These are phyloP conservation scores for Ophiostoma angusticollis DNA, from an alignment of 2,329 filamentous ascomycete genomes.

Conservation along the genomic window DNA sequence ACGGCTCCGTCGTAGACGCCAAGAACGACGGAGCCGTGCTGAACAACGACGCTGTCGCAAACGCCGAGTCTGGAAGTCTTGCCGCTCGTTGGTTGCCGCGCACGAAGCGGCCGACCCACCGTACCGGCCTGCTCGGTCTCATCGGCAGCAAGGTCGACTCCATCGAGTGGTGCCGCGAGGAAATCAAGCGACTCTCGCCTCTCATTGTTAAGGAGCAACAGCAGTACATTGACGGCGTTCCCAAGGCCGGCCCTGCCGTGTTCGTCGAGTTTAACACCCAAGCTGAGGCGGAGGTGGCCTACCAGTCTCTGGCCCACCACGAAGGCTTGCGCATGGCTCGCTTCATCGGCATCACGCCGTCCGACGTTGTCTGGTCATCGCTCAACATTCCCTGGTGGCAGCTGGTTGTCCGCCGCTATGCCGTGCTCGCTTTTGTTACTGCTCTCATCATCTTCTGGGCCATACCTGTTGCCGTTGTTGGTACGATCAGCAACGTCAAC, in stretches of 20 bases:
- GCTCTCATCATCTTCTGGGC: slow-evolving; percentile 81
- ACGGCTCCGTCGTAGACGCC: slow-evolving; percentile 18
- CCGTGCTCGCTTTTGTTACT: slow-evolving; percentile 57
- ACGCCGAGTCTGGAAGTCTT: slow-evolving; percentile 55
- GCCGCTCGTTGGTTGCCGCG: slow-evolving; percentile 62
- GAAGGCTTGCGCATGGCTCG: slow-evolving; percentile 76
- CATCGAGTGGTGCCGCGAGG: slow-evolving; percentile 74
- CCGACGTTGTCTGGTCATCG: slow-evolving; percentile 79
- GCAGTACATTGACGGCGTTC: slow-evolving; percentile 51
- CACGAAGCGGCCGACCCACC: slow-evolving; percentile 66
- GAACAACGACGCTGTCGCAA: slow-evolving; percentile 29
- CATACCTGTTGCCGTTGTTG: slow-evolving; percentile 63
- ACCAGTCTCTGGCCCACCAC: slow-evolving; percentile 78
- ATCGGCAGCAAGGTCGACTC: slow-evolving; percentile 87
- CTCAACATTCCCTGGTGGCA: slow-evolving; percentile 81
- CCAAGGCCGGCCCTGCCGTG: slow-evolving; percentile 57
- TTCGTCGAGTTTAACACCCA: slow-evolving; percentile 86
- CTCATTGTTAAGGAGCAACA: slow-evolving; percentile 56
- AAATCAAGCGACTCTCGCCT: slow-evolving; percentile 63
- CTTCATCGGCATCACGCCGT: slow-evolving; percentile 69
- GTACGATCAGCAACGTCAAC: slow-evolving; percentile 72
- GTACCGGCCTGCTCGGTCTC: slow-evolving; percentile 51
- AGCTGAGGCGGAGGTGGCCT: slow-evolving; percentile 73
- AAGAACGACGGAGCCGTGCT: too few relatives aligned
- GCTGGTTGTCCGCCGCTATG: slow-evolving; percentile 57